Conservation (phyloP, 768 basidiomycete species). For the Tylopilus sp. region DNA sequence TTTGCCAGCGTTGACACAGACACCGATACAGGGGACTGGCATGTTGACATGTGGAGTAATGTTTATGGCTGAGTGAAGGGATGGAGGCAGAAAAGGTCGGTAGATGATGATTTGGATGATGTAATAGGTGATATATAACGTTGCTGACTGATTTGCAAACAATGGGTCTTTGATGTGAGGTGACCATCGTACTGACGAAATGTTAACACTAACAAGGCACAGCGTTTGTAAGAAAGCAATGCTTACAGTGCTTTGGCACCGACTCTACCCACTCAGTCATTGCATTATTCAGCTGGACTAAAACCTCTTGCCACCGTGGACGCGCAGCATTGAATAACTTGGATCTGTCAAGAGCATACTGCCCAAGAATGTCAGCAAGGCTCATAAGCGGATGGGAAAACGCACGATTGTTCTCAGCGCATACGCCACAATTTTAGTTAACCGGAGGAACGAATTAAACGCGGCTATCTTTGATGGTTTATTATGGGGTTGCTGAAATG, state of each 20-base stretch:
- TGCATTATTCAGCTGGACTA: constrained; percentile 64
- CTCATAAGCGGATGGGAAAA: constrained; percentile 5
- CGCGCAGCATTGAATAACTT: constrained; percentile 52
- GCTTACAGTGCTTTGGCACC: constrained; percentile 65
- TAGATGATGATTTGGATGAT: constrained; percentile 63
- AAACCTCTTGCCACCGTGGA: constrained; percentile 53
- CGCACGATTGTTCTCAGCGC: constrained; percentile 66
- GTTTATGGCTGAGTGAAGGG: constrained; percentile 24
- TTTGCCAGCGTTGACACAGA: constrained; percentile 59
- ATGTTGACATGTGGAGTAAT: constrained; percentile 27
- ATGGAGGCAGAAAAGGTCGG: constrained; percentile 59
- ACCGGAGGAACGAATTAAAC: constrained; percentile 62
- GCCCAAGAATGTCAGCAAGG: constrained; percentile 5
- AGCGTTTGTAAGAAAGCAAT: background rate
- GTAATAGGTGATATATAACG: constrained; percentile 58
- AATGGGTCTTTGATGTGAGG: constrained; percentile 44
- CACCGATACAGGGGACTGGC: constrained; percentile 50
- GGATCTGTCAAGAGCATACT: constrained; percentile 71
- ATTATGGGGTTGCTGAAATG: constrained; percentile 66
- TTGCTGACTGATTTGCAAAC: constrained; percentile 56
- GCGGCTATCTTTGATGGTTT: constrained; percentile 54
- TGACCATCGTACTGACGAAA: constrained; percentile 54
- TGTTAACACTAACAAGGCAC: background rate
- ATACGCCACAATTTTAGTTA: constrained; percentile 69
- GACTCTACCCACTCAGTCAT: constrained; percentile 71